Evolutionary conservation across 2,329 filamentous ascomycete species (phyloP).

Genomic region (Zymoseptoria pseudotritici): DNA sequence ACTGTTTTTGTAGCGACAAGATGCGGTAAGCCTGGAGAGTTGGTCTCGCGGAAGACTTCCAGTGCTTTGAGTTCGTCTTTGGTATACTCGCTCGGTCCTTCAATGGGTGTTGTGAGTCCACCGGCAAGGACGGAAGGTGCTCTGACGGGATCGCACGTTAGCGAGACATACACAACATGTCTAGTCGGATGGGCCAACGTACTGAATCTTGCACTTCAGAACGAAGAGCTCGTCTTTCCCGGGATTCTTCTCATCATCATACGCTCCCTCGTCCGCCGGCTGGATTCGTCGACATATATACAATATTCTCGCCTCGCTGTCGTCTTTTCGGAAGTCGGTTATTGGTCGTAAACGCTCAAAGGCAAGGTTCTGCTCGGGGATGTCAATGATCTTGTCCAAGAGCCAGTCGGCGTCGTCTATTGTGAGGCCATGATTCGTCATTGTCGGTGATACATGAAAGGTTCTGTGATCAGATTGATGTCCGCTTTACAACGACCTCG

Average conservation of each 20-base stretch:
- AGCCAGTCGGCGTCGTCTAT: slow-evolving; percentile 13
- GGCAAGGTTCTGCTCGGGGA: slow-evolving; percentile 7
- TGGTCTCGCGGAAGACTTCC: slow-evolving; percentile 13
- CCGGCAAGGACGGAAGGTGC: slow-evolving; percentile 20
- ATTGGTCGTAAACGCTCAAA: slow-evolving; percentile 21
- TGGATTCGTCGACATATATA: slow-evolving; percentile 18
- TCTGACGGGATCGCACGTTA: slow-evolving; percentile 6
- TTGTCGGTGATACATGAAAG: slow-evolving; percentile 9
- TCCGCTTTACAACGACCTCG: not conserved
- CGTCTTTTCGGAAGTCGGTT: slow-evolving; percentile 28
- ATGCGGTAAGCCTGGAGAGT: slow-evolving; percentile 18
- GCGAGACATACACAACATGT: not conserved
- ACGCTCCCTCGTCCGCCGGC: not conserved
- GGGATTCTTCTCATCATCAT: not conserved
- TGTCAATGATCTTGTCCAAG: slow-evolving; percentile 10
- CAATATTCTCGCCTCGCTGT: slow-evolving; percentile 24
- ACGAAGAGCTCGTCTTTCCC: slow-evolving; percentile 12
- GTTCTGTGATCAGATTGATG: slow-evolving; percentile 10
- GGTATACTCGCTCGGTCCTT: slow-evolving; percentile 22
- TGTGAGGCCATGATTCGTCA: slow-evolving; percentile 15
- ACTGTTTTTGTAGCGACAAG: slow-evolving; percentile 17
- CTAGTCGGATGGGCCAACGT: not conserved
- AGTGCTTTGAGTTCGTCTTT: slow-evolving; percentile 23
- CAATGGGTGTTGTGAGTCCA: slow-evolving; percentile 16
- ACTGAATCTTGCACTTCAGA: slow-evolving; percentile 29